Base-by-base conservation (phyloP, 192 early-diverging fungal species). In the Gamsiella multidivaricata region DNA sequence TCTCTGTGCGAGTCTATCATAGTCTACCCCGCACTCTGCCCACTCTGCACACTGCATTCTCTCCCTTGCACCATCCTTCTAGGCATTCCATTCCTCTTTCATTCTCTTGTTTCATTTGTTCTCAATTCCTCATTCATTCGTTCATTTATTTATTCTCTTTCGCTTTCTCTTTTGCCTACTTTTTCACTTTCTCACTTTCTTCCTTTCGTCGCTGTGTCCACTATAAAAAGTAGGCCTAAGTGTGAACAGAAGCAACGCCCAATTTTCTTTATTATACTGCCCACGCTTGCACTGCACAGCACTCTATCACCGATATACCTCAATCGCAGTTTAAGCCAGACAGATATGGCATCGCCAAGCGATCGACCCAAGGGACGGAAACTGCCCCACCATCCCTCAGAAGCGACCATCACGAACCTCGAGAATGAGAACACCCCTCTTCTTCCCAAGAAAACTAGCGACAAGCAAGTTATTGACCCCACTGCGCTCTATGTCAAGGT, bases 401-500 rank as follows among this genome's bases (percentile, higher is more conserved):
- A 63, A 32, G 9, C 33, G 33, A 71, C 69, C 32, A 62, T 71
- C 34, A 39, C 3, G 12, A 54, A 62, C 3, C 17, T 63, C 36
- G 29, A 60, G 8, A 23, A 41, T 36, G 62, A 73, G 28, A 64
- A 52, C 46, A 65, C 61, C 0, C 55, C 70, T 14, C 29, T 73
- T 10, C 62, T 65, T 4, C 10, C 9, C 41, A 32, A 31, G 46
- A 65, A 37, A 10, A 73, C 3, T 28, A 43, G 53, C 50, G n/a
- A 17, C 34, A 60, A 54, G 10, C 34, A 14, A 1, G 18, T 29
- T n/a, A 58, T 4, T 1, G 66, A 78, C 20, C 37, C 59, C 3
- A 69, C 64, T 0, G 42, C 61, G 14, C 36, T 59, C 20, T 78
- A 63, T 17, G 74, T 69, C 45, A 57, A 69, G 20, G 54, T 55